A percentile compares a stretch with the other conserved stretches of the same genome.
These are phyloP conservation scores for Capronia epimyces DNA, from an alignment of 2,329 filamentous ascomycete species.

Conservation along the genomic window DNA sequence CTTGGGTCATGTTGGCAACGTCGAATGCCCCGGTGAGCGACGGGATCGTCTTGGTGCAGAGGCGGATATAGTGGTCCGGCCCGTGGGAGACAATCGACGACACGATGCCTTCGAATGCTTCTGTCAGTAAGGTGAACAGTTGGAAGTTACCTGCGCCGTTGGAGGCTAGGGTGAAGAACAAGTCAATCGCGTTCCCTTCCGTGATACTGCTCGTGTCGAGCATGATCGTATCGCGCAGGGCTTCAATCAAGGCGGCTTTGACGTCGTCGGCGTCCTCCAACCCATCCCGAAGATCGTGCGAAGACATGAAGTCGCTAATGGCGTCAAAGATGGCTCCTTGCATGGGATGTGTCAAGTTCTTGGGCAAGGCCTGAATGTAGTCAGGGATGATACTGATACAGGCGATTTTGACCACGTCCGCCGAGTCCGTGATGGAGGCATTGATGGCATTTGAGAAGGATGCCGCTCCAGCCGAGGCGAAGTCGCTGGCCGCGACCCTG, in stretches of 20 bases:
- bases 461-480: constrained; percentile 41
- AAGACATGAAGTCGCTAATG: constrained; percentile 66
- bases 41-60: constrained; percentile 82
- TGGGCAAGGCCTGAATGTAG: constrained; percentile 53
- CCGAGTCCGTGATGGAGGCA: constrained; percentile 67
- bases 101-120: constrained; percentile 87
- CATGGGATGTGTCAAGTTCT: constrained; percentile 46
- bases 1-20: constrained; percentile 75
- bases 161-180: constrained; percentile 84
- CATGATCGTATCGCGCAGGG: constrained; percentile 74
- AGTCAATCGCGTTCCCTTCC: constrained; percentile 63
- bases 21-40: constrained; percentile 85
- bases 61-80: constrained; percentile 63
- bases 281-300: constrained; percentile 69
- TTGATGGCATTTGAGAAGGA: constrained; percentile 59
- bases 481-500: constrained; percentile 57
- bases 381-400: constrained; percentile 81
- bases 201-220: constrained; percentile 72
- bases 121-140: constrained; percentile 76
- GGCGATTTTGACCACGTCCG: constrained; percentile 85
- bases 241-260: constrained; percentile 81
- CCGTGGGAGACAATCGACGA: constrained; percentile 45
- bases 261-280: constrained; percentile 86
- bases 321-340: constrained; percentile 59
- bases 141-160: constrained; percentile 88